Base-by-base conservation (phyloP, 805 yeast species). In the Myxozyma neglecta region DNA sequence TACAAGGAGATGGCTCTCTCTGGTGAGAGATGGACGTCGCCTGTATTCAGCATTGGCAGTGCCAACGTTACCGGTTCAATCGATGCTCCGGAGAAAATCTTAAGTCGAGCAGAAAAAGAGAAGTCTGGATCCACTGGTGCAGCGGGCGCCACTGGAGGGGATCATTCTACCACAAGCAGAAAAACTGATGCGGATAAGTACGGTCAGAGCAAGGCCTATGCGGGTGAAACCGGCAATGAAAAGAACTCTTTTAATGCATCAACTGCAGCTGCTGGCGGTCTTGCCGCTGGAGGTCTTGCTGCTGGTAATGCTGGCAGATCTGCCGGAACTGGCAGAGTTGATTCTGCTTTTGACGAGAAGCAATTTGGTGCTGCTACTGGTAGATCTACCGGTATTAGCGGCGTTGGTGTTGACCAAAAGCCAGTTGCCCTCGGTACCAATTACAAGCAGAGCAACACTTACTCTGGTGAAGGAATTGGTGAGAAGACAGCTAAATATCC, bases 1-100 rank as follows among this genome's bases (percentile, higher is more conserved):
- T 61, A 61, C 52, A 61, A 59, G 50, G 39, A 46, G 34, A 39
- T 59, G 58, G 68, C 66, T 1, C 46, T 24, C 24, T 46, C 54
- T 20, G 69, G 69, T 16, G 63, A 61, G n/a, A 24, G 62, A 16
- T 66, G 69, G 69, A 53, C 24, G 42, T 64, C 68, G 14, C 51
- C 61, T 18, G 58, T 65, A 13, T 66, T 65, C 46, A 57, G 48
- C 34, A 48, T 63, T 16, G 67, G 67, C 42, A 32, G 34, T 14
- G 60, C 57, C 1, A 29, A 57, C 16, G 36, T 42, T 3, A 32
- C 53, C 16, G 50, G 13, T 6, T 34, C 32, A 6, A 24, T 56
- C 11, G 9, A 36, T 6, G 51, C 53, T 3, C 54, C 57, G 14
- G 58, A 29, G 11, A 47, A 60, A 24, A 51, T 47, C 11, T 10